These are phyloP conservation scores for Aspergillus tamarii DNA, from an alignment of 2,329 filamentous ascomycete species.

Conservation along the genomic window DNA sequence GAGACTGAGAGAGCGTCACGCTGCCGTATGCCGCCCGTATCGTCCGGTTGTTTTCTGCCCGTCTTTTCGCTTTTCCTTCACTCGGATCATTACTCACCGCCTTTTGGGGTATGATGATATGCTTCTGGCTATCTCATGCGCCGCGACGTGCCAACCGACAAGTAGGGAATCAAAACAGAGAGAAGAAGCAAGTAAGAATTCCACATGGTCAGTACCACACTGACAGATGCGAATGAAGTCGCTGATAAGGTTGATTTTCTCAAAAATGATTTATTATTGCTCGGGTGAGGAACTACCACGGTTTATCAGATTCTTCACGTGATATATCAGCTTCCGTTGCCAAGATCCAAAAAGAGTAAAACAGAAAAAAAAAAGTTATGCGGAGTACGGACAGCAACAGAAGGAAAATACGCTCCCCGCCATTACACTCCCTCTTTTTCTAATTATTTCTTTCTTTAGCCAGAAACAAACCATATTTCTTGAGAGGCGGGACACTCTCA, in stretches of 20 bases:
- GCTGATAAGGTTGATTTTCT: too few species aligned
- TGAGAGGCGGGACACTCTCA: neutral
- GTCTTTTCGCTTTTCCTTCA: slow-evolving; percentile 10
- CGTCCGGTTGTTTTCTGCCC: slow-evolving; percentile 19
- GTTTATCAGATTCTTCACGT: slow-evolving; percentile 14
- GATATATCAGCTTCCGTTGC: slow-evolving; percentile 16
- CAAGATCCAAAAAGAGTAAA: slow-evolving; percentile 15
- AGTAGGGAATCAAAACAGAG: neutral
- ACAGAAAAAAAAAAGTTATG: slow-evolving; percentile 9
- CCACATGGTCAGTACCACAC: neutral
- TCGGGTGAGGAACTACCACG: neutral
- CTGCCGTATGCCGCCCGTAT: slow-evolving; percentile 15
- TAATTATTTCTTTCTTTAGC: neutral
- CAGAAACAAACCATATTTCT: neutral
- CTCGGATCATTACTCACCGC: slow-evolving; percentile 3
- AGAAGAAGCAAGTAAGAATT: neutral
- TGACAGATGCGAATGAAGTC: too few species aligned
- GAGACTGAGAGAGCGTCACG: slow-evolving; percentile 15
- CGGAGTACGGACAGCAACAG: neutral
- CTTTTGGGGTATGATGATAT: slow-evolving; percentile 7
- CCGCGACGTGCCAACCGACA: neutral
- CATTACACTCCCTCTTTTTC: neutral
- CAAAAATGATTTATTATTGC: too few species aligned
- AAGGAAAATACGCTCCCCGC: neutral
- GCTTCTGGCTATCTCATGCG: neutral